Evolutionary conservation across 768 basidiomycete species (phyloP).

Genomic region (Mycena albidolilacea): DNA sequence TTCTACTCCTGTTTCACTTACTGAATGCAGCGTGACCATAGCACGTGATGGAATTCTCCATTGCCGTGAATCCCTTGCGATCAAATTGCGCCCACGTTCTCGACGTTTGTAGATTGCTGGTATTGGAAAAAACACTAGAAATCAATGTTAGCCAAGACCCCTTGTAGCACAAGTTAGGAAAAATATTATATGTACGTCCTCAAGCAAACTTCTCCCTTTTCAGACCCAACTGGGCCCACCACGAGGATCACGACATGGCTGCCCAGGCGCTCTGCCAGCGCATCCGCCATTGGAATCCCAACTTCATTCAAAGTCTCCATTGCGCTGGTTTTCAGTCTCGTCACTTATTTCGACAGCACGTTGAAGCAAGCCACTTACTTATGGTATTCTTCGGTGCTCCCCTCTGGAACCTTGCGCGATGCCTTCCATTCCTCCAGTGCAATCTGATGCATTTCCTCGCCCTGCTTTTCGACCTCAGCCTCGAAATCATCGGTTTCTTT

Average conservation of each 20-base stretch:
- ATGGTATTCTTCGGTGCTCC: slow-evolving; percentile 3
- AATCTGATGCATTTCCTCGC: neutral
- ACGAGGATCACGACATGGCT: neutral
- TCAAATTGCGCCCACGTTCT: slow-evolving; percentile 16
- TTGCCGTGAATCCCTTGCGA: slow-evolving; percentile 11
- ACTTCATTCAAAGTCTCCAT: neutral
- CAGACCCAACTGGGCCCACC: neutral
- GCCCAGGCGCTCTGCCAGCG: neutral
- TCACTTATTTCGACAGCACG: neutral
- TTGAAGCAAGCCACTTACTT: neutral
- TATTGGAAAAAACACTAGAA: neutral
- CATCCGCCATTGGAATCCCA: neutral
- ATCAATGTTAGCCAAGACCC: neutral
- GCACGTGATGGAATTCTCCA: slow-evolving; percentile 7
- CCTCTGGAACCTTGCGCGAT: neutral
- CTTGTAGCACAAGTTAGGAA: neutral
- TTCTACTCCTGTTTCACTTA: neutral
- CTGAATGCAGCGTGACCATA: slow-evolving; percentile 5
- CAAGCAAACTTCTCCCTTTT: neutral
- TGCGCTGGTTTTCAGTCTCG: neutral
- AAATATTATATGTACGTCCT: slow-evolving; percentile 9
- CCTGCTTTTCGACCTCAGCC: neutral
- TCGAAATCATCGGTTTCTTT: neutral
- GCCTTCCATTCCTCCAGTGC: neutral
- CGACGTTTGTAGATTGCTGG: neutral